Evolutionary conservation across 2,329 filamentous ascomycete species (phyloP), one percentile per base, ranked within the genome.

Genomic region (Aspergillus quadricinctus): DNA sequence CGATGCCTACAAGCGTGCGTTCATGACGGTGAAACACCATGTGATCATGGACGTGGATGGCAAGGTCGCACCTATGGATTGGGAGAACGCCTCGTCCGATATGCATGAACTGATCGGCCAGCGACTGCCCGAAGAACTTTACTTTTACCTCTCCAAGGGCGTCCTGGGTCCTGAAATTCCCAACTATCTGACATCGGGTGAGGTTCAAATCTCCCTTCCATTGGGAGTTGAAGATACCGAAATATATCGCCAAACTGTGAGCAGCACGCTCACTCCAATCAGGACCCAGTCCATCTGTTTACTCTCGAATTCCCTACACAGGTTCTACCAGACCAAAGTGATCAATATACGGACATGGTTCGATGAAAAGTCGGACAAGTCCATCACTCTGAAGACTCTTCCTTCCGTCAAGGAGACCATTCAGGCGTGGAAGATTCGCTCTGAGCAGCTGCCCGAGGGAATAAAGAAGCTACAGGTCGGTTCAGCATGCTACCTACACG

Each of bases 71-170:
- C 88, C 92, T 17, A 81, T 90, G 65, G 87, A 92, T 64, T 83
- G 81, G 54, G 88, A 90, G 7, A 81, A 85, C 54, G 83, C 92
- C 21, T 92, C 94, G 2, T 83, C 83, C 48, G 92, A 97, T 69
- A 87, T 94, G 62, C 90, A 95, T 69, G 88, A 93, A 67, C 92
- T 97, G 69, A 84, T 97, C 59, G 92, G 92, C n/a, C 84, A 95
- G 57, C 88, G 92, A 57, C 80, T 99, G 4, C 92, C 94, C 0
- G 86, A 92, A 43, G 94, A 99, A 74, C 80, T 97, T 19, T 92
- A 93, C 71, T 89, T 91, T 72, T 97, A 97, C 72, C 81, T 97
- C 50, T 92, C 91, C 57, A 87, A 84, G 52, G 94, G 91, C 35
- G 78, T 97, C 46, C 85, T 97, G 61, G 86, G 90, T 28, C 81